Percentiles rank a stretch among this genome's conserved stretches.
phyloP scores from a whole-genome alignment of 192 early-diverging fungal species.

The Anaeromyces robustus region DNA sequence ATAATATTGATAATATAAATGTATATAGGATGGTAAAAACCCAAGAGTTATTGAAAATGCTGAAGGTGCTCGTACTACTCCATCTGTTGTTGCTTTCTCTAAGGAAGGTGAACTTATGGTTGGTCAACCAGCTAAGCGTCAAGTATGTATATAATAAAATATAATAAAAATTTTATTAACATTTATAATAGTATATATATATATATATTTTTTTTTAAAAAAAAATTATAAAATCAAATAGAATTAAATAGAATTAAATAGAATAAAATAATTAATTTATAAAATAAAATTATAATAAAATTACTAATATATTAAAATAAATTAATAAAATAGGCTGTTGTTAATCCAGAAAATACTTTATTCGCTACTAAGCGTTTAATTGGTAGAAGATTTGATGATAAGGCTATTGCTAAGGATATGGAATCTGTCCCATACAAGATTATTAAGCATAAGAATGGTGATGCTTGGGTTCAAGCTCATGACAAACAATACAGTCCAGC shows the following conservation, averaged over 20 bases:
- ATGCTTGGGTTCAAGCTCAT: conserved; percentile 93
- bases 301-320: too few species aligned
- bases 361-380: conserved; percentile 96
- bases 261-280: too few species aligned
- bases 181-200: too few species aligned
- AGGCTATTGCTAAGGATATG: conserved; percentile 76
- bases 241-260: too few species aligned
- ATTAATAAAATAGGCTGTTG: conserved; percentile 45
- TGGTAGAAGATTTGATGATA: conserved; percentile 81
- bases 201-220: too few species aligned
- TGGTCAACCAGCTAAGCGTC: conserved; percentile 91
- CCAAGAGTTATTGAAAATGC: conserved; percentile 95
- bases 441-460: conserved; percentile 83
- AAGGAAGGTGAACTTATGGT: conserved; percentile 95
- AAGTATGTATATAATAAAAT: conserved; percentile 20
- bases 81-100: conserved; percentile 88
- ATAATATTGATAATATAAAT: too few species aligned
- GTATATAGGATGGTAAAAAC: conserved; percentile 94
- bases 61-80: conserved; percentile 91
- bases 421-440: conserved; percentile 90
- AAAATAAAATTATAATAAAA: too few species aligned
- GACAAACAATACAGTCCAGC: conserved; percentile 92
- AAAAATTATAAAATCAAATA: too few species aligned
- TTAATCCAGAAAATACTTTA: conserved; percentile 96
- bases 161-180: too few species aligned